Conservation (phyloP, 2,329 filamentous ascomycete species). For the Ophiocordyceps camponoti-floridani region DNA sequence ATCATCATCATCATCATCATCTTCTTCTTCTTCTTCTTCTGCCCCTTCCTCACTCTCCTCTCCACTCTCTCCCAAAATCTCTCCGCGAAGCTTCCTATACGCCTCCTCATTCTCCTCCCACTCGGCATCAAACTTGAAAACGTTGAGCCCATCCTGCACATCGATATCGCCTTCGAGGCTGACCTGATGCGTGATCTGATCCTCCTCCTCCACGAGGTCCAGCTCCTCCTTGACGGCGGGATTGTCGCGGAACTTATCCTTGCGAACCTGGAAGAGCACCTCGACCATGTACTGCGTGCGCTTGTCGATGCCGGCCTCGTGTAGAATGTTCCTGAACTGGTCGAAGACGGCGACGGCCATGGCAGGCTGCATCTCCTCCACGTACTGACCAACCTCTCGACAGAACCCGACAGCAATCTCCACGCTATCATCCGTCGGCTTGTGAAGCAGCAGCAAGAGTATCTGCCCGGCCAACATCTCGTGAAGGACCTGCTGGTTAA, state of each 20-base stretch:
- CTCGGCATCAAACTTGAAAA: constrained; percentile 85
- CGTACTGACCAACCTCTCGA: constrained; percentile 78
- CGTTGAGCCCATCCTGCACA: constrained; percentile 73
- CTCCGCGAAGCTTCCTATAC: constrained; percentile 78
- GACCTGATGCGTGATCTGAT: constrained; percentile 84
- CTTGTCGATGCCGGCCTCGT: constrained; percentile 95
- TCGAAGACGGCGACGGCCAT: constrained; percentile 88
- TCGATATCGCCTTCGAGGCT: constrained; percentile 72
- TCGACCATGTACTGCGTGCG: constrained; percentile 99
- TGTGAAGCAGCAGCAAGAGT: constrained; percentile 75
- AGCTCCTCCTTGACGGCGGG: constrained; percentile 80
- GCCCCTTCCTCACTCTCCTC: too few species aligned
- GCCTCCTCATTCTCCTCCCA: constrained; percentile 84
- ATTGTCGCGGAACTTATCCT: constrained; percentile 94
- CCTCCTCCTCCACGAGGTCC: constrained; percentile 91
- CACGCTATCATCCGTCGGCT: constrained; percentile 92
- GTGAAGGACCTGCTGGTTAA: constrained; percentile 90
- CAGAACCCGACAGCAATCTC: constrained; percentile 93
- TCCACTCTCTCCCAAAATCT: constrained; percentile 88
- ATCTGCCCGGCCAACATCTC: constrained; percentile 91
- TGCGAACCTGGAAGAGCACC: constrained; percentile 87
- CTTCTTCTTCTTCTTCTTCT: constrained; percentile 71
- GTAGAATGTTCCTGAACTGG: constrained; percentile 84
- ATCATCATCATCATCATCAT: constrained; percentile 32
- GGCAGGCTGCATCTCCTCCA: constrained; percentile 85